Conservation (phyloP, 345 rosid genomes). For the Populus pruinosa region DNA sequence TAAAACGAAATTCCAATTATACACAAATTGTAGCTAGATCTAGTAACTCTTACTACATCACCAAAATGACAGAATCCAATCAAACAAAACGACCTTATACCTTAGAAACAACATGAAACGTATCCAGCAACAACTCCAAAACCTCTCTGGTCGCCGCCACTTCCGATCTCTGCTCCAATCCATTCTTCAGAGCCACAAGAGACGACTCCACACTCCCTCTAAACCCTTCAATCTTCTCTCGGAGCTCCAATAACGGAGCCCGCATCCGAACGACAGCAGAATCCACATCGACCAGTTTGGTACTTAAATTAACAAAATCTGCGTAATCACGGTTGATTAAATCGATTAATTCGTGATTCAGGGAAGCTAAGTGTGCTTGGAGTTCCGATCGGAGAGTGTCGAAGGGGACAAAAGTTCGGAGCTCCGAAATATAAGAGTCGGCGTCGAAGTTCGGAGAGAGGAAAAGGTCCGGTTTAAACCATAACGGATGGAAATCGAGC, state of each 20-base stretch:
- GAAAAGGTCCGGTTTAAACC: conserved; percentile 92
- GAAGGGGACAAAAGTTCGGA: conserved; percentile 92
- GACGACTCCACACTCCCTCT: conserved; percentile 66
- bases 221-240: conserved; percentile 84
- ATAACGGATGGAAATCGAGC: conserved; percentile 75
- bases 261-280: conserved; percentile 95
- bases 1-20: not conserved
- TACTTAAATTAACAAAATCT: conserved; percentile 92
- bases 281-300: conserved; percentile 93
- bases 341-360: conserved; percentile 90
- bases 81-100: conserved; percentile 25
- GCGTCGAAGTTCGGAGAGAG: conserved; percentile 77
- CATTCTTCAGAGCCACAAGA: conserved; percentile 63
- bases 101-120: conserved; percentile 96
- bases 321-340: conserved; percentile 96
- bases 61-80: not conserved
- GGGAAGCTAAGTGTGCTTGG: conserved; percentile 76
- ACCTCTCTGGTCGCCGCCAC: conserved; percentile 88
- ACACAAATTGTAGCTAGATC: not conserved
- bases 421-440: conserved; percentile 88
- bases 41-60: not conserved
- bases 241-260: conserved; percentile 80
- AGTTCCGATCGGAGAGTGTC: conserved; percentile 95
- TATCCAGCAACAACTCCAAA: conserved; percentile 79
- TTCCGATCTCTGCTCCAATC: conserved; percentile 89